Percentiles rank a stretch among this genome's conserved stretches.
These are phyloP conservation scores for Talaromyces sp. DNA, from an alignment of 2,329 filamentous ascomycete genomes.

Conservation along the genomic window DNA sequence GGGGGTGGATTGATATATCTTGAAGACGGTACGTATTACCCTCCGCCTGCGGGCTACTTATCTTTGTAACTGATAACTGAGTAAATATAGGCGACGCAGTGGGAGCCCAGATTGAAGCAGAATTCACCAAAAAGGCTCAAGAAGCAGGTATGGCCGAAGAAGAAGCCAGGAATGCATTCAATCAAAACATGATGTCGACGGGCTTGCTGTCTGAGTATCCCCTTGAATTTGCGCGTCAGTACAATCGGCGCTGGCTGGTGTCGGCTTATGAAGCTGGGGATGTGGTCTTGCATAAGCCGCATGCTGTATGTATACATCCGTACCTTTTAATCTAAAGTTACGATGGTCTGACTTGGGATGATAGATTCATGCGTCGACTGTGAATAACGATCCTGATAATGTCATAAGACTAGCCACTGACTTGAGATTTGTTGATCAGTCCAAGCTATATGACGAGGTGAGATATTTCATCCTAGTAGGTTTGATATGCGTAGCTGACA, in stretches of 20 bases:
- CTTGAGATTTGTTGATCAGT: constrained; percentile 54
- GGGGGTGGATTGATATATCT: constrained; percentile 61
- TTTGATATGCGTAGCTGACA: background rate
- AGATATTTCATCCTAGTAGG: background rate
- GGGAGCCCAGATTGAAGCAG: constrained; percentile 50
- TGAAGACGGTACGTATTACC: constrained; percentile 38
- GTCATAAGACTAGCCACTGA: constrained; percentile 57
- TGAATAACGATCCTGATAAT: constrained; percentile 53
- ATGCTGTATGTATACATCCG: constrained; percentile 27
- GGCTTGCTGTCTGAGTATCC: constrained; percentile 54
- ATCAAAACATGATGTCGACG: constrained; percentile 58
- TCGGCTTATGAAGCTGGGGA: constrained; percentile 55
- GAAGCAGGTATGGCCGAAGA: constrained; percentile 51
- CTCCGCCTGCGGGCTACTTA: too few relatives aligned
- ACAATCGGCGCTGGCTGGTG: constrained; percentile 50
- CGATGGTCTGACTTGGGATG: background rate
- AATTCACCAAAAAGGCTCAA: constrained; percentile 42
- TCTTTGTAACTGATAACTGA: too few relatives aligned
- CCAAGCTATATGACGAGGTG: constrained; percentile 50
- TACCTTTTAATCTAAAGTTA: background rate
- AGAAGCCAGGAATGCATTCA: constrained; percentile 53
- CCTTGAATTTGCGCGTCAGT: constrained; percentile 42
- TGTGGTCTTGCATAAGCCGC: constrained; percentile 44
- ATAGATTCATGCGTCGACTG: constrained; percentile 57
- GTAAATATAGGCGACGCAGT: constrained; percentile 38